Conservation (phyloP, 176 grass and related monocot genomes). For the Oryza glaberrima region DNA sequence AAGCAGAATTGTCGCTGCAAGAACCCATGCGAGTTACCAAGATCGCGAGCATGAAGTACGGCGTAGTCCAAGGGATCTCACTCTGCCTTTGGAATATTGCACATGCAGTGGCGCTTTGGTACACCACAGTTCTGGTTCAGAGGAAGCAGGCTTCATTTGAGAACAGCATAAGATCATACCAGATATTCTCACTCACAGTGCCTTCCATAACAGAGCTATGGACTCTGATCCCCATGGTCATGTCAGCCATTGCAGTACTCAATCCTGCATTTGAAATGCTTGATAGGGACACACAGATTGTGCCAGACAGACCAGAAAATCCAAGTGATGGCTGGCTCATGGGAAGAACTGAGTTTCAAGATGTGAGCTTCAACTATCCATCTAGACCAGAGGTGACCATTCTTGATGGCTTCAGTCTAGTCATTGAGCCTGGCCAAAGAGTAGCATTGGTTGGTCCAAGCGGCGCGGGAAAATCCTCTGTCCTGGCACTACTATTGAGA, state of each 20-base stretch:
- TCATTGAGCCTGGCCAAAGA: conserved; percentile 38
- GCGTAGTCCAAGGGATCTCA: conserved; percentile 52
- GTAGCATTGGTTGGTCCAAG: conserved; percentile 62
- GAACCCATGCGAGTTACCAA: conserved; percentile 44
- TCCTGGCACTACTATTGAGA: conserved; percentile 52
- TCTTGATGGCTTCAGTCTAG: conserved; percentile 49
- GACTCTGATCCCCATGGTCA: conserved; percentile 54
- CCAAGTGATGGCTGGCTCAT: conserved; percentile 18
- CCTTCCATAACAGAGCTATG: conserved; percentile 60
- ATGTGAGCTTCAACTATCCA: conserved; percentile 50
- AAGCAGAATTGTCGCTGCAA: conserved; percentile 44
- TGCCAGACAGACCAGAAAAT: conserved; percentile 35
- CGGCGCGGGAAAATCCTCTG: conserved; percentile 58
- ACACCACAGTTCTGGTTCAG: conserved; percentile 58
- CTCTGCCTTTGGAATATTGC: conserved; percentile 61
- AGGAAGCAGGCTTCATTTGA: conserved; percentile 47
- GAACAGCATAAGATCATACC: conserved; percentile 55
- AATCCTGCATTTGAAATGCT: conserved; percentile 56
- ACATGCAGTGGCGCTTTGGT: conserved; percentile 60
- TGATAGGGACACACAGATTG: conserved; percentile 51
- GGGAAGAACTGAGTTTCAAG: conserved; percentile 46
- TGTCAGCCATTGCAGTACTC: conserved; percentile 51
- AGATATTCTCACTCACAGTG: conserved; percentile 60
- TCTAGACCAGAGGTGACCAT: conserved; percentile 45
- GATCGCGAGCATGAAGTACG: conserved; percentile 49